Evolutionary conservation across 106 monocot species (phyloP).

Genomic region (Dioscorea zingiberensis): DNA sequence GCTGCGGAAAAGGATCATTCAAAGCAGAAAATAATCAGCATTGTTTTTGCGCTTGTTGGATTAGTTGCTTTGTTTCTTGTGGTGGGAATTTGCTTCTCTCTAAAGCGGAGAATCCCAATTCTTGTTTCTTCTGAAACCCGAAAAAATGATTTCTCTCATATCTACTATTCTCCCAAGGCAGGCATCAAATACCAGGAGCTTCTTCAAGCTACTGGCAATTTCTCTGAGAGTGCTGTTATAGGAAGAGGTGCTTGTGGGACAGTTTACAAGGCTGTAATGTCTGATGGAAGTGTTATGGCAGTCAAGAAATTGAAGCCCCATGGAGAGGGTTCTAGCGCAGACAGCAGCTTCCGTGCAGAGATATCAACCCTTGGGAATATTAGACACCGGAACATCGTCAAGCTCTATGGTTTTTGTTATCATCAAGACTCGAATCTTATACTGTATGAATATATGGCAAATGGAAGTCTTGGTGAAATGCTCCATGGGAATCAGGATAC

Average conservation of each 20-base stretch:
- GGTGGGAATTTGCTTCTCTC: constrained; percentile 31
- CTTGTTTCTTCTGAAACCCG: constrained; percentile 31
- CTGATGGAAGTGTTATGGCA: constrained; percentile 47
- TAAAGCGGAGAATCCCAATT: constrained; percentile 22
- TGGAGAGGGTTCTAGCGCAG: constrained; percentile 49
- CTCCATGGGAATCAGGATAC: constrained; percentile 39
- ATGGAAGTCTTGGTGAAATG: constrained; percentile 67
- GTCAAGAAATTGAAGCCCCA: constrained; percentile 65
- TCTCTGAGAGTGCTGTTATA: constrained; percentile 50
- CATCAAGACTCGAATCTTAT: constrained; percentile 63
- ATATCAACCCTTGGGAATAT: constrained; percentile 69
- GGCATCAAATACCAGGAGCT: constrained; percentile 67
- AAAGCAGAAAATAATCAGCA: constrained; percentile 51
- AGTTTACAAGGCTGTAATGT: constrained; percentile 69
- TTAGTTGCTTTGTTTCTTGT: constrained; percentile 39
- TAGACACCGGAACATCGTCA: constrained; percentile 74
- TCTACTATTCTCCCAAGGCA: constrained; percentile 47
- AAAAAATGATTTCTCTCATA: constrained; percentile 19
- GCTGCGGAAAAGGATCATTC: constrained; percentile 8
- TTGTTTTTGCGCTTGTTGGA: constrained; percentile 32
- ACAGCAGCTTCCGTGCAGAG: constrained; percentile 57
- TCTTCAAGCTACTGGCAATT: constrained; percentile 51
- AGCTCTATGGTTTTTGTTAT: constrained; percentile 76
- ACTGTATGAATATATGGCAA: constrained; percentile 75
- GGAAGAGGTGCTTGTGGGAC: constrained; percentile 77